Evolutionary conservation across 169 alveolate species (phyloP).

Genomic region (Babesia caballi): DNA sequence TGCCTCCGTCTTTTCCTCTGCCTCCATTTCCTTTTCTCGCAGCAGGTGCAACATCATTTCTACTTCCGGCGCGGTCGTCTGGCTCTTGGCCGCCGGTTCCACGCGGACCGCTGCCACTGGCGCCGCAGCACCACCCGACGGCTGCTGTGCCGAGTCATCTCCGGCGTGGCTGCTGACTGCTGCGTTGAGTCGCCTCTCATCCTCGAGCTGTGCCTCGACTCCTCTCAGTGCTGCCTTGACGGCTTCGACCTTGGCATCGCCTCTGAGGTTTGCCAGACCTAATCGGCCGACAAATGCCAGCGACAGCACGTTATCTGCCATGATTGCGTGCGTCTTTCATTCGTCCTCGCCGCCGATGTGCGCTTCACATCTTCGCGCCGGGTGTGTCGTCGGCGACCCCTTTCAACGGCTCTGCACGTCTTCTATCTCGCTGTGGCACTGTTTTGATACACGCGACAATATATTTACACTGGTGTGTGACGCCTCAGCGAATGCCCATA

Average conservation of each 20-base stretch:
- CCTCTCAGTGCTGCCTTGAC: conserved; percentile 17
- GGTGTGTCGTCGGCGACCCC: conserved; percentile 7
- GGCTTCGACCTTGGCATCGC: conserved; percentile 13
- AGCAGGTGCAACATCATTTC: conserved; percentile 13
- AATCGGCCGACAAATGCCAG: conserved; percentile 36
- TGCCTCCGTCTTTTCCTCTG: neutral
- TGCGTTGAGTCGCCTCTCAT: neutral
- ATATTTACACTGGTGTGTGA: no score
- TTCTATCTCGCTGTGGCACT: no score
- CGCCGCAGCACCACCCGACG: neutral
- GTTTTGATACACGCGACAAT: no score
- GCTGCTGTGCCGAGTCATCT: neutral
- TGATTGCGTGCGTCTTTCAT: neutral
- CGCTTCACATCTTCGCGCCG: neutral
- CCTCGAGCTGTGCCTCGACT: conserved; percentile 5
- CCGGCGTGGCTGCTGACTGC: neutral
- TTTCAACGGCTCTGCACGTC: no score
- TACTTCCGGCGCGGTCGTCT: neutral
- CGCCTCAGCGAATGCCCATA: no score
- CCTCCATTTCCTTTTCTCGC: neutral
- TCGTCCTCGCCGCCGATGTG: no score
- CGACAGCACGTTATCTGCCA: conserved; percentile 39
- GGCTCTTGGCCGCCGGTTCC: neutral
- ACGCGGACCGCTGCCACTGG: neutral
- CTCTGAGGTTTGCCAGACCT: conserved; percentile 45